phyloP scores from a whole-genome alignment of 345 rosid species.

The Gossypium arboreum region DNA sequence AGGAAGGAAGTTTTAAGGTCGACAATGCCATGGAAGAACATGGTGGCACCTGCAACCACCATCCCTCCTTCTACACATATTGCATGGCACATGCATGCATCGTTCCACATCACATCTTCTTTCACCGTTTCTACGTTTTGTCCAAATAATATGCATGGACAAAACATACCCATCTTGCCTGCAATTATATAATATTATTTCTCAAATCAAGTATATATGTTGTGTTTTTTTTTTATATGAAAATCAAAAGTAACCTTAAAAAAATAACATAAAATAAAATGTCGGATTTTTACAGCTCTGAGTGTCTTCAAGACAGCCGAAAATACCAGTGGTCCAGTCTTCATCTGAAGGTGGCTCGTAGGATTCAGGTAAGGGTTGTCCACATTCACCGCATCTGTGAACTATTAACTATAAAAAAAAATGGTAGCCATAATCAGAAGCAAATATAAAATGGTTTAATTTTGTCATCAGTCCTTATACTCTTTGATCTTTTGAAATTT shows the following conservation, averaged over 20 bases:
- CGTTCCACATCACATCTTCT: slow-evolving; percentile 68
- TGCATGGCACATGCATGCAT: slow-evolving; percentile 80
- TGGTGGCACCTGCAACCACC: slow-evolving; percentile 62
- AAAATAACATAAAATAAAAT: background rate
- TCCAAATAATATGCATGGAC: slow-evolving; percentile 84
- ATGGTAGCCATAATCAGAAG: slow-evolving; percentile 1
- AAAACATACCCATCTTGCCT: slow-evolving; percentile 74
- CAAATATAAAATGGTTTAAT: background rate
- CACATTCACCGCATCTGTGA: slow-evolving; percentile 69
- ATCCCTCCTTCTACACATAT: slow-evolving; percentile 87
- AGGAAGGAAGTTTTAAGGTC: slow-evolving; percentile 74
- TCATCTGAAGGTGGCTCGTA: slow-evolving; percentile 90
- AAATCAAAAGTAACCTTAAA: background rate
- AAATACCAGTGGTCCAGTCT: slow-evolving; percentile 86
- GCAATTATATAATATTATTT: slow-evolving; percentile 5
- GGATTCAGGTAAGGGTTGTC: slow-evolving; percentile 70
- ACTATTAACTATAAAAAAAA: slow-evolving; percentile 37
- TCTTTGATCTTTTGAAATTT: too few species aligned
- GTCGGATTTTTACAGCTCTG: slow-evolving; percentile 56
- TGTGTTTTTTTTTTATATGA: too few species aligned
- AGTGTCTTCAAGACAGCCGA: slow-evolving; percentile 58
- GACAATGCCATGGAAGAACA: slow-evolving; percentile 66
- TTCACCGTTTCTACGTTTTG: slow-evolving; percentile 63
- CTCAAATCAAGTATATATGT: background rate
- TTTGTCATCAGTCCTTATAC: too few species aligned